Evolutionary conservation across 2,329 filamentous ascomycete species (phyloP), one percentile per base, ranked within the genome.

Genomic region (Alternaria gaisen): DNA sequence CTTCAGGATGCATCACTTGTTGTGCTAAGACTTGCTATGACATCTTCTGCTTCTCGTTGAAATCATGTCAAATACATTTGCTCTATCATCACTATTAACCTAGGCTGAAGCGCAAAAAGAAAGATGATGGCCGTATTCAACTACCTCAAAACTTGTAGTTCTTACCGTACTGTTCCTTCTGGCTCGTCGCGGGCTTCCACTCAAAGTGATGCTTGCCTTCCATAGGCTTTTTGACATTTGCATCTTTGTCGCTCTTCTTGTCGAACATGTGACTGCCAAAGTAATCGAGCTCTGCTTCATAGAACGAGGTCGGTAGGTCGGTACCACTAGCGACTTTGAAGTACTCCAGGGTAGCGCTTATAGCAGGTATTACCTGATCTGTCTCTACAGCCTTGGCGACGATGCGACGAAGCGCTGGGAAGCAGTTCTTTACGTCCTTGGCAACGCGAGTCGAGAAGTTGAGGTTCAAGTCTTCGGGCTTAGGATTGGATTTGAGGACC

Each of bases 221-320:
- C 63, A 78, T 79, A 2, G 86, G 82, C 59, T 81, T 68, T 56
- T 70, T 72, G 20, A 73, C 77, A 2, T 84, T 83, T 3, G 83
- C 79, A 50, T 81, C 82, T 64, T 76, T 72, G 32, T 88, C 85
- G 2, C 82, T 82, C 65, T 84, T 84, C 63, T 83, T 80, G 71
- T 91, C 87, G 72, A 86, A 91, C 79, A 85, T 86, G 74, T 91
- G 89, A 38, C 84, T 83, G 0, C 90, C 89, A 72, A 92, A 92
- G 70, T 88, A 91, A 71, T 91, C 89, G 73, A 92, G 79, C 79
- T 92, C 84, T 0, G 89, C 89, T 76, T 91, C 89, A 79, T 89
- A 88, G 71, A 92, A 91, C 58, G 85, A 84, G 4, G 88, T 91
- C 0, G 89, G 89, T 32, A 92, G 74, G 60, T 84, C 83, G 3